Percentiles rank a stretch among this genome's conserved stretches.
These are phyloP conservation scores for Acacia pycnantha DNA, from an alignment of 331 rosid genomes.

Conservation along the genomic window DNA sequence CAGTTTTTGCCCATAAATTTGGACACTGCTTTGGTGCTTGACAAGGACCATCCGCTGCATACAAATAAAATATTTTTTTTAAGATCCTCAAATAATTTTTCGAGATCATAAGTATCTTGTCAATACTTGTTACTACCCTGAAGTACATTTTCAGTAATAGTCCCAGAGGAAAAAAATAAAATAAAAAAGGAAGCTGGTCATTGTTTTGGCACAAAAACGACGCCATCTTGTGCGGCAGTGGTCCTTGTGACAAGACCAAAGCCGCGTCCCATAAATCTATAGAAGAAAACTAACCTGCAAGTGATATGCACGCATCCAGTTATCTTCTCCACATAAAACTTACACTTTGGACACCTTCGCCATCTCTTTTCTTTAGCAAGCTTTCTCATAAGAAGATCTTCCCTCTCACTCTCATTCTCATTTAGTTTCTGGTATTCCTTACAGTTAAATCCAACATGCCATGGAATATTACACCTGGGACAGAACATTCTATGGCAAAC, in stretches of 20 bases:
- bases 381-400: slow-evolving; percentile 45
- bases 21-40: too few species aligned
- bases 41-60: too few species aligned
- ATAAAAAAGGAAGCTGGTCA: too few species aligned
- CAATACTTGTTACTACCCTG: too few species aligned
- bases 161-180: too few species aligned
- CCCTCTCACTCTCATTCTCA: slow-evolving; percentile 48
- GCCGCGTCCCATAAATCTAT: background rate
- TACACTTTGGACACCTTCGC: slow-evolving; percentile 66
- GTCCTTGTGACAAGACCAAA: too few species aligned
- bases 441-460: slow-evolving; percentile 61
- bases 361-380: slow-evolving; percentile 52
- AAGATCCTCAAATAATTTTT: too few species aligned
- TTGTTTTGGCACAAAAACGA: too few species aligned
- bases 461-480: slow-evolving; percentile 42
- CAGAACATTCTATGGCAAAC: slow-evolving; percentile 69
- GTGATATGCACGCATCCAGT: slow-evolving; percentile 61
- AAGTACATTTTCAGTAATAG: too few species aligned
- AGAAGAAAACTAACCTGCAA: slow-evolving; percentile 48
- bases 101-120: too few species aligned
- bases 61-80: too few species aligned
- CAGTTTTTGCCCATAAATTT: background rate
- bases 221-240: too few species aligned
- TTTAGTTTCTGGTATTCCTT: slow-evolving; percentile 43
- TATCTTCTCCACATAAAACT: slow-evolving; percentile 48